Conservation (phyloP, 1,139 yeast species). For the Nakaseomyces nivariensis region DNA sequence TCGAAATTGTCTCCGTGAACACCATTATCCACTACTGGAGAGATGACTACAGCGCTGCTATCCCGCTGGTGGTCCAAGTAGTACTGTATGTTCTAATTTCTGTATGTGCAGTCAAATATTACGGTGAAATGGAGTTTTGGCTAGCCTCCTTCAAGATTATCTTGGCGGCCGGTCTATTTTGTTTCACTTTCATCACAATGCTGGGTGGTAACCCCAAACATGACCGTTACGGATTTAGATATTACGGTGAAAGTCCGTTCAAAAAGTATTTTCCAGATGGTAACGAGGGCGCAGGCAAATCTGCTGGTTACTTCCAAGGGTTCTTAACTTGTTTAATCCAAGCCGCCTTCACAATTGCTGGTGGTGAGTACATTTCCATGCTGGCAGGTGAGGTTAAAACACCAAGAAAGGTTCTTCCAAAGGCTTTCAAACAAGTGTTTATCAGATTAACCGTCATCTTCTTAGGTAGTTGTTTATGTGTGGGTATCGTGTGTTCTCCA, state of each 20-base stretch:
- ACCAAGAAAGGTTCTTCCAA: slow-evolving; percentile 70
- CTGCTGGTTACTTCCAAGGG: slow-evolving; percentile 60
- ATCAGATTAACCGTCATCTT: slow-evolving; percentile 62
- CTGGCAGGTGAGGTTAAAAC: slow-evolving; percentile 72
- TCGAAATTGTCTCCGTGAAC: slow-evolving; percentile 73
- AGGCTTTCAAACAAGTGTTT: slow-evolving; percentile 70
- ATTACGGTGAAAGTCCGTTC: slow-evolving; percentile 50
- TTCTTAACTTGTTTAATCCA: slow-evolving; percentile 52
- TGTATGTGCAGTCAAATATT: slow-evolving; percentile 58
- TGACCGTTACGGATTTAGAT: slow-evolving; percentile 58
- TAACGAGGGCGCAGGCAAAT: slow-evolving; percentile 17
- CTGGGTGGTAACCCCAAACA: slow-evolving; percentile 70
- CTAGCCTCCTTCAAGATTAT: slow-evolving; percentile 62
- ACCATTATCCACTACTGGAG: slow-evolving; percentile 74
- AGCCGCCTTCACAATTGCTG: slow-evolving; percentile 65
- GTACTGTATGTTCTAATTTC: slow-evolving; percentile 54
- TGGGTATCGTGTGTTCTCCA: slow-evolving; percentile 48
- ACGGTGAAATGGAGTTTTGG: slow-evolving; percentile 80
- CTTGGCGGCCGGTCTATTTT: slow-evolving; percentile 58
- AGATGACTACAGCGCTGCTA: slow-evolving; percentile 60
- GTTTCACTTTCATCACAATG: slow-evolving; percentile 72
- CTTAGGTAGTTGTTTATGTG: slow-evolving; percentile 50
- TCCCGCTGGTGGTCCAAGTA: slow-evolving; percentile 53
- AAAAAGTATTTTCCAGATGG: slow-evolving; percentile 50
- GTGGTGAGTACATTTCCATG: slow-evolving; percentile 79